A percentile compares a stretch with the other conserved stretches of the same genome.
Evolutionary conservation across 2,329 filamentous ascomycete genomes (phyloP).

Genomic region (Cladosporium cucumerinum): DNA sequence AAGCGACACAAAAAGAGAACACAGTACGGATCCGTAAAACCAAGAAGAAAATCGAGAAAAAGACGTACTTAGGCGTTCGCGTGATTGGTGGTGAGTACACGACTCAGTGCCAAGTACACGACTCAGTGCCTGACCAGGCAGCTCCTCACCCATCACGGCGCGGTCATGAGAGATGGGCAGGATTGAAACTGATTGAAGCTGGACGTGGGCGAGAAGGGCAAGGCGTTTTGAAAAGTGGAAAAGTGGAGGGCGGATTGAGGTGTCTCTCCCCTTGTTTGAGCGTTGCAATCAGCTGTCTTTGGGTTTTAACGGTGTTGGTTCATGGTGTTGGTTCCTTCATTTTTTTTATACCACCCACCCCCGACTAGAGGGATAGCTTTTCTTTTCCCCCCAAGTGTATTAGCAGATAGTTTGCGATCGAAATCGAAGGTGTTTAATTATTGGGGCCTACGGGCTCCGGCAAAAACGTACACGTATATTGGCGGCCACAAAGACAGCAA

Average conservation of each 20-base stretch:
- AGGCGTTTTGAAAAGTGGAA: background rate
- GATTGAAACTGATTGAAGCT: background rate
- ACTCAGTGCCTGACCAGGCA: background rate
- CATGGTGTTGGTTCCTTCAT: background rate
- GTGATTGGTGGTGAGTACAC: background rate
- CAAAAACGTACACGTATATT: constrained; percentile 39
- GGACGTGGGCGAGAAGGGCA: background rate
- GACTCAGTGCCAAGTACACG: background rate
- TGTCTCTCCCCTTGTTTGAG: background rate
- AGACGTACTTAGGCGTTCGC: background rate
- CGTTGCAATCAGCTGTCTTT: background rate
- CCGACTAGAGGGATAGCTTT: background rate
- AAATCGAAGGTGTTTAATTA: background rate
- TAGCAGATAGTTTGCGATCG: constrained; percentile 1
- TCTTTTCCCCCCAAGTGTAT: background rate
- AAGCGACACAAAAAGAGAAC: background rate
- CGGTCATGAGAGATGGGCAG: background rate
- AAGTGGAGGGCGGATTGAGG: background rate
- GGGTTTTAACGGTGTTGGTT: background rate
- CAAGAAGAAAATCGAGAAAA: background rate
- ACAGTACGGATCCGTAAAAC: background rate
- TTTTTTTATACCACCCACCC: background rate
- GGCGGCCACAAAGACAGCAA: background rate
- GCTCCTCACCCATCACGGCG: background rate
- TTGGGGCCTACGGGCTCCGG: constrained; percentile 10